Conservation (phyloP, 2,329 filamentous ascomycete species). For the Exophiala lecanii-corni region DNA sequence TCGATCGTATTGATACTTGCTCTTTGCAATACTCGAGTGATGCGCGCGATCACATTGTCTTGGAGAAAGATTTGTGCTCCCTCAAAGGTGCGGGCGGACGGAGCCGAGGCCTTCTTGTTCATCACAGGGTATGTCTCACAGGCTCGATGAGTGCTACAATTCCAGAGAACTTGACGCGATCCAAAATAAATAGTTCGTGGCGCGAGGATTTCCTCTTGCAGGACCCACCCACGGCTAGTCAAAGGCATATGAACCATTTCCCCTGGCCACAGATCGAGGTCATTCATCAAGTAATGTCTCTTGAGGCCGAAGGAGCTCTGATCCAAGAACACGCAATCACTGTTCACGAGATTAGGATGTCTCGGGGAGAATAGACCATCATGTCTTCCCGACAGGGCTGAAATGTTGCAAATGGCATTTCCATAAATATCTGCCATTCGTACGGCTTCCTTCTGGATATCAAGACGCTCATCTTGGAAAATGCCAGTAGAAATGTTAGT, state of each 20-base stretch:
- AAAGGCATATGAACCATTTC: slow-evolving; percentile 24
- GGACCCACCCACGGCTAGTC: slow-evolving; percentile 37
- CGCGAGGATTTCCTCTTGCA: slow-evolving; percentile 38
- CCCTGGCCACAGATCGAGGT: slow-evolving; percentile 14
- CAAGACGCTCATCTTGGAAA: slow-evolving; percentile 13
- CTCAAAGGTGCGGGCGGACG: neutral
- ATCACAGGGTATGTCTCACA: slow-evolving; percentile 15
- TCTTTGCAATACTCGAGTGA: no score
- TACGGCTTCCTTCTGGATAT: slow-evolving; percentile 16
- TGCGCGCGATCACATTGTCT: slow-evolving; percentile 10
- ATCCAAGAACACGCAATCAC: slow-evolving; percentile 5
- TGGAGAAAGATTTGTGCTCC: neutral
- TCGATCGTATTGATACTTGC: no score
- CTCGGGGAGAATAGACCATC: slow-evolving; percentile 13
- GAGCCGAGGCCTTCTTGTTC: neutral
- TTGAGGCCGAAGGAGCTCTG: neutral
- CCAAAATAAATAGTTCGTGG: slow-evolving; percentile 38
- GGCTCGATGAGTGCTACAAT: slow-evolving; percentile 28
- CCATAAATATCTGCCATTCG: slow-evolving; percentile 14
- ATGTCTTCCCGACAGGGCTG: slow-evolving; percentile 6
- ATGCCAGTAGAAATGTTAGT: slow-evolving; percentile 6
- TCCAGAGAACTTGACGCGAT: slow-evolving; percentile 35
- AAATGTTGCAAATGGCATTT: slow-evolving; percentile 20
- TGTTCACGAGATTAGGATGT: slow-evolving; percentile 5
- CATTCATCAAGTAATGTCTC: slow-evolving; percentile 13